phyloP scores from a whole-genome alignment of 257 asterid species.

The Jacaranda copaia region DNA sequence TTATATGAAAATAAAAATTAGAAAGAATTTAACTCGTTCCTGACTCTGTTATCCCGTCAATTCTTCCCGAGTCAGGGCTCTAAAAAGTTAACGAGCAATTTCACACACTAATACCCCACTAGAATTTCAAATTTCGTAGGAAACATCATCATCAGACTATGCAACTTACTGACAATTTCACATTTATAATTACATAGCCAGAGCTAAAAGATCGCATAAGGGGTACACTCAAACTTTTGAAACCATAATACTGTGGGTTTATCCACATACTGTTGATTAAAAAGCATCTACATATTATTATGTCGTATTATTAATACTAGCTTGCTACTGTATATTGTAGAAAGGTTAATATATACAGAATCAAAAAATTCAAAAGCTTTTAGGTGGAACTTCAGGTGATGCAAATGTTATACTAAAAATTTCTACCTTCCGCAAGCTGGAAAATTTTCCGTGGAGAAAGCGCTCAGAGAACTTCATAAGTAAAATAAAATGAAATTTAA shows the following conservation, averaged over 20 bases:
- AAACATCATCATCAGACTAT: neutral
- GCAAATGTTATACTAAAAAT: neutral
- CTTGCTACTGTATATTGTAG: neutral
- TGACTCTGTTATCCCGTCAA: neutral
- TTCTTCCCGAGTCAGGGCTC: conserved; percentile 1
- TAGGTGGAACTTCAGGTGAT: neutral
- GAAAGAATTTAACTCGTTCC: neutral
- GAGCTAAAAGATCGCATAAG: neutral
- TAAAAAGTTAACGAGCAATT: neutral
- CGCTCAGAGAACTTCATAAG: neutral
- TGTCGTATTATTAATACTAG: neutral
- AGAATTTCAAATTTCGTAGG: neutral
- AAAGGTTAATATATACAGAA: neutral
- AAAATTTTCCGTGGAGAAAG: neutral
- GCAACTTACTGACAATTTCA: neutral
- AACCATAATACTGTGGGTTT: neutral
- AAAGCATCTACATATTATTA: neutral
- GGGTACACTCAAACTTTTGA: neutral
- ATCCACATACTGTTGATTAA: neutral
- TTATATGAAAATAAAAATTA: neutral
- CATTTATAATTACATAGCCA: neutral
- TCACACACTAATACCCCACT: neutral
- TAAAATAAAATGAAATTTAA: neutral
- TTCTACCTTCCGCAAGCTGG: neutral
- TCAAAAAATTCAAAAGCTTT: neutral